Percentiles rank a stretch among this genome's conserved stretches.
phyloP scores from a whole-genome alignment of 2,329 filamentous ascomycete genomes.

The Ascochyta clinopodiicola region DNA sequence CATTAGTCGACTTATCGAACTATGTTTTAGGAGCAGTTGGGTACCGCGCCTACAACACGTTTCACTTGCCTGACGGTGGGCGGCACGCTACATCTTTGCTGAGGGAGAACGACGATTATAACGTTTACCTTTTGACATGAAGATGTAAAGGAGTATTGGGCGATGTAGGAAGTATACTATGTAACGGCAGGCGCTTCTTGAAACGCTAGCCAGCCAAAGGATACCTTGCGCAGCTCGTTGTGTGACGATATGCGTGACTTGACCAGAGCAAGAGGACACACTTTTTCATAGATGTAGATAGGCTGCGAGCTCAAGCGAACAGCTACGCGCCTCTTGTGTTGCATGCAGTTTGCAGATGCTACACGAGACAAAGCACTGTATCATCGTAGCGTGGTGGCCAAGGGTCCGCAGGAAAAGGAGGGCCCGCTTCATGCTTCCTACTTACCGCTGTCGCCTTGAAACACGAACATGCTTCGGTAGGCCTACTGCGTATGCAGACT shows the following conservation, averaged over 20 bases:
- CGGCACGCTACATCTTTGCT: neutral
- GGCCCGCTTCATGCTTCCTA: neutral
- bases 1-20: neutral
- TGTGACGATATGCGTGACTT: slow-evolving; percentile 9
- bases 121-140: neutral
- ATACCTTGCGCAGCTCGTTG: neutral
- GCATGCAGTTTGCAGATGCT: neutral
- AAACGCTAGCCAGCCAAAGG: neutral
- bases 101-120: neutral
- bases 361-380: neutral
- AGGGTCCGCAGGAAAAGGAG: slow-evolving; percentile 8
- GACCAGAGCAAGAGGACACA: neutral
- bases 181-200: neutral
- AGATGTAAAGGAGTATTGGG: neutral
- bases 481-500: slow-evolving; percentile 6
- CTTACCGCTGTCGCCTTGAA: slow-evolving; percentile 7
- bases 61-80: neutral
- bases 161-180: neutral
- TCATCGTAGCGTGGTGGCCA: neutral
- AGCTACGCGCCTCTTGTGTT: neutral
- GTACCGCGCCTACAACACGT: neutral
- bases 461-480: slow-evolving; percentile 6
- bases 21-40: neutral
- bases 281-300: neutral
- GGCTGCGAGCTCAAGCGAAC: neutral